These are phyloP conservation scores for Fusarium drepaniforme DNA, from an alignment of 2,329 filamentous ascomycete genomes.

Conservation along the genomic window DNA sequence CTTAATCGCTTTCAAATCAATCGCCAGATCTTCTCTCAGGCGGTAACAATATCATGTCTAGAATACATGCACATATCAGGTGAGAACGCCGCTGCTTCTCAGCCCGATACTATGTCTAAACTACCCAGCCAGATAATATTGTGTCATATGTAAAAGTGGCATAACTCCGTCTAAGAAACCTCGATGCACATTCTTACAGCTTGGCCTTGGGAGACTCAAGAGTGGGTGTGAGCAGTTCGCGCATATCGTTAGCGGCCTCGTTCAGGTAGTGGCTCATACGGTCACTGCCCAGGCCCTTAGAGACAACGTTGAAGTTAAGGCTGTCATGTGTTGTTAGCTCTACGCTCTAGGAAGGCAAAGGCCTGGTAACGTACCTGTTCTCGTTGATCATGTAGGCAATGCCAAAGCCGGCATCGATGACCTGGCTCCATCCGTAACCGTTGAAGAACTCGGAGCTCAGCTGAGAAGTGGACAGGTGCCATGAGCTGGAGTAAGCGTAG, in stretches of 20 bases:
- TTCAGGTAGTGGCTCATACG: conserved; percentile 97
- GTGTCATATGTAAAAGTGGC: conserved; percentile 5
- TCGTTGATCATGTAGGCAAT: conserved; percentile 99
- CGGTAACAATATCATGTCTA: conserved; percentile 23
- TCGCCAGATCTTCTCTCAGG: conserved; percentile 2
- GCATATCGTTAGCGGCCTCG: conserved; percentile 90
- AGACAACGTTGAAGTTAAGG: conserved; percentile 98
- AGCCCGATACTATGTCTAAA: background rate
- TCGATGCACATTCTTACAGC: conserved; percentile 67
- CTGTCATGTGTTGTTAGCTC: conserved; percentile 58
- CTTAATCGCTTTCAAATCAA: conserved; percentile 10
- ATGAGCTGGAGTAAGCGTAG: conserved; percentile 84
- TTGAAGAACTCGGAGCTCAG: conserved; percentile 98
- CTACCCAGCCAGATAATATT: background rate
- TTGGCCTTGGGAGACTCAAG: conserved; percentile 87
- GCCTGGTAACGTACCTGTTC: conserved; percentile 75
- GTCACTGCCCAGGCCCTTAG: conserved; percentile 89
- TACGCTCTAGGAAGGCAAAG: background rate
- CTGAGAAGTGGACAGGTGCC: conserved; percentile 92
- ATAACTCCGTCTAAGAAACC: conserved; percentile 10
- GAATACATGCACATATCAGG: conserved; percentile 13
- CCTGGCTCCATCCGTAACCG: conserved; percentile 98
- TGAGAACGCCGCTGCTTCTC: background rate
- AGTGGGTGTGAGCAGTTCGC: conserved; percentile 86
- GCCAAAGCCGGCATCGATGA: conserved; percentile 94